Base-by-base conservation (phyloP, 2,329 filamentous ascomycete genomes). In the Talaromyces amestolkiae region DNA sequence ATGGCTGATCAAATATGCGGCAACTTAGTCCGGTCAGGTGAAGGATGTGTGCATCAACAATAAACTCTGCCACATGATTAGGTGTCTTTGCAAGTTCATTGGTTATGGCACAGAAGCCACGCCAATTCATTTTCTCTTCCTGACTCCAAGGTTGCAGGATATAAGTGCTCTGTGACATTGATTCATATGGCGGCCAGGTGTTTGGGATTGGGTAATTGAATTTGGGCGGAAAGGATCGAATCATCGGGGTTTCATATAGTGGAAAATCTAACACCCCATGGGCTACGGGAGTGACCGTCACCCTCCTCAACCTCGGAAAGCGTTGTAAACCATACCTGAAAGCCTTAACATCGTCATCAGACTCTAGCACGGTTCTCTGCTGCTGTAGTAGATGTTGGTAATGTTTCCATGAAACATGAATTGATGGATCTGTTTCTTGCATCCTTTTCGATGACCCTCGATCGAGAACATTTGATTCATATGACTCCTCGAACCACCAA, bases 201-300 rank as follows among this genome's bases (percentile, higher is more conserved):
- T 71, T 72, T 1, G 77, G 74, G 10, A 78, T 69, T 1, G 76
- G 76, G 64, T 82, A 80, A 27, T 76, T 76, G 43, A 82, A 79
- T 3, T 77, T 76, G 1, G 65, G 56, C 0, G 79, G 78, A 13
- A 82, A 75, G 2, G 74, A 72, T 6, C 79, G 78, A 35, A 80
- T 78, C 69, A 78, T 79, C 1, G 80, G 80, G 0, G 80, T 82
- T 22, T 78, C 67, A 59, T 82, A 82, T 0, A 75, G 65, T 0
- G 80, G 80, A 0, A 64, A 58, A n/a, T 76, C 74, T 0, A 76
- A 65, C 51, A 71, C 69, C 0, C 78, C 78, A 66, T 82, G 80
- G 0, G 78, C 70, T 1, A 78, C 76, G 7, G 76, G 76, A 3
- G 80, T 81, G 13, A 83, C 64, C 0, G 72, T 79, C 9, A 83